Evolutionary conservation across 331 rosid genomes (phyloP), one percentile per base, ranked within the genome.

Genomic region (Pyrus hybrid): DNA sequence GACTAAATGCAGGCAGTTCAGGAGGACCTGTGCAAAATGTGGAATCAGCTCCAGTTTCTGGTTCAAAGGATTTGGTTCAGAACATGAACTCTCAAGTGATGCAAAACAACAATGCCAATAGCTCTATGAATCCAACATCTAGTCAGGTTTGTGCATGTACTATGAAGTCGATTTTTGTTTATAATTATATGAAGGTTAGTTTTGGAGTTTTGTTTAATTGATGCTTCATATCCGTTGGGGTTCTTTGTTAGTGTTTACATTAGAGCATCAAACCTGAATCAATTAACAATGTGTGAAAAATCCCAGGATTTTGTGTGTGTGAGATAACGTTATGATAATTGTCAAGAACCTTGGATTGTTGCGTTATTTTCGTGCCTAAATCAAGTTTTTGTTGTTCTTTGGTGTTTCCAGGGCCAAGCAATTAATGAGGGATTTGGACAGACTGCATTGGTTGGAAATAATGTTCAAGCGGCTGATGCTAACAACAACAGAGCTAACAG

Each of bases 31-130:
- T 56, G 69, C 86, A 77, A 80, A 80, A 77, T 68, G 68, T 71
- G 71, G 85, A 77, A 73, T 74, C 78, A 32, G 80, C 88, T 79
- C 86, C 84, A 61, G 74, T 83, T 58, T 79, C 87, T 71, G 53
- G 77, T 80, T 81, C 82, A 72, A 91, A 85, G 86, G 92, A 86
- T 87, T 84, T 74, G 14, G 63, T 73, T 74, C 87, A 78, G 72
- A 88, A 82, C 73, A 68, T 81, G 75, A 85, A 79, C 53, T 70
- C 90, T 67, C 88, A 72, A 61, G 76, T 77, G 77, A 63, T 61
- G 79, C 89, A 63, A 57, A 85, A 78, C 79, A 56, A 75, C n/a
- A 78, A 77, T 79, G 80, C 82, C 56, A 54, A 68, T 73, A 86
- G 85, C 79, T 79, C 90, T 21, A 70, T 80, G 72, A 69, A 35